Evolutionary conservation across 768 basidiomycete species (phyloP), one percentile per base, ranked within the genome.

Genomic region (Clitopilus hobsonii): DNA sequence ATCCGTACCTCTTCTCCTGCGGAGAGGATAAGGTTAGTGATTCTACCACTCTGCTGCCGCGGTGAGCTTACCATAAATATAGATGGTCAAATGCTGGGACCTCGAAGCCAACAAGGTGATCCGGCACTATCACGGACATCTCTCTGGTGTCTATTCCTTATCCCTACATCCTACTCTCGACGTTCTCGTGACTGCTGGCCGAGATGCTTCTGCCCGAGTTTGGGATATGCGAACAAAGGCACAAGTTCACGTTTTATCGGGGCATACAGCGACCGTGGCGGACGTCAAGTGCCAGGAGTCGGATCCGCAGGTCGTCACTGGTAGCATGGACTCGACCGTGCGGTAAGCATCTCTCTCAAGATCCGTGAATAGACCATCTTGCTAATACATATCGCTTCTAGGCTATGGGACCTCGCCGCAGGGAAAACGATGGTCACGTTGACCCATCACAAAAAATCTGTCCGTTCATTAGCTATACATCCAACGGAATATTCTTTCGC

Each of bases 1-100:
- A 98, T 72, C 97, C 97, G 1, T 99, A 99, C 71, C 76, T 99
- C 36, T 99, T 99, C 68, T 96, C 94, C 6, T 95, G 93, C 60
- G 94, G 91, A 52, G 97, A 99, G 70, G 97, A 99, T 71, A 98
- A 99, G 84, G 94, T 91, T 49, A 51, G 68, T 57, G 38, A 18
- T 18, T 4, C 20, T 2, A 5, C 18, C 55, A 56, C 52, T 23
- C 50, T 26, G 30, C 24, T 18, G 6, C 3, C n/a, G 6, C 22
- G 22, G 30, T 13, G n/a, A 36, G 47, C 53, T 54, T 14, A 55
- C 23, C 41, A 11, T 25, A 20, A 32, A 24, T 51, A 24, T 66
- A 97, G 94, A 98, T 98, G 97, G 97, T 99, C 29, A 98, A 98
- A 75, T 98, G 97, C 63, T 98, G 97, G 97, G 97, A 99, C 64